Conservation (phyloP, 2,329 filamentous ascomycete genomes). For the Ceratocystis ficicola region DNA sequence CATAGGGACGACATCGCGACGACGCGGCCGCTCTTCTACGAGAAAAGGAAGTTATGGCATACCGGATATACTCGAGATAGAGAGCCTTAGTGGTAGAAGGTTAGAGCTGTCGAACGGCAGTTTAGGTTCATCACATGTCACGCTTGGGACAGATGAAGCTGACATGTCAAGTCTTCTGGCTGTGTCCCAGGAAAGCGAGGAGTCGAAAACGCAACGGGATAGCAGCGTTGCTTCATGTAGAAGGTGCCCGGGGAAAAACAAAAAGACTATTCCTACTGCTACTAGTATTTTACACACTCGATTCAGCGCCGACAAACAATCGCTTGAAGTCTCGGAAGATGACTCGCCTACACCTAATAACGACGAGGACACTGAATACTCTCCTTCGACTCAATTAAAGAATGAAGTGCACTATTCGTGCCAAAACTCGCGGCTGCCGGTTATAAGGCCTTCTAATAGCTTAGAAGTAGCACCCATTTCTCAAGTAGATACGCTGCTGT, state of each 20-base stretch:
- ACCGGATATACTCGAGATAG: not conserved
- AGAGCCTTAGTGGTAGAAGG: too few species aligned
- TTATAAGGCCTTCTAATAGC: not conserved
- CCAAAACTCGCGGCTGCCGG: not conserved
- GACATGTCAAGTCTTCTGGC: not conserved
- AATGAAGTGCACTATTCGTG: not conserved
- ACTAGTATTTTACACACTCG: not conserved
- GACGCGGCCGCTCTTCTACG: constrained; percentile 3
- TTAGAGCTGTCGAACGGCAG: too few species aligned
- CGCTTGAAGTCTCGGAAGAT: not conserved
- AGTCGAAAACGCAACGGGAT: not conserved
- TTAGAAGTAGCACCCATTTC: not conserved
- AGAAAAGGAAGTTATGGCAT: not conserved
- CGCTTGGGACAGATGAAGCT: too few species aligned
- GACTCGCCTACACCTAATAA: not conserved
- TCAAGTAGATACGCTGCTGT: not conserved
- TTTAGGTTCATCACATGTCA: not conserved
- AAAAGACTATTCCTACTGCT: not conserved
- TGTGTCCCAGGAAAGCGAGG: not conserved
- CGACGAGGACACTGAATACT: not conserved
- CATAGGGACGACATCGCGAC: not conserved
- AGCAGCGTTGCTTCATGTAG: not conserved
- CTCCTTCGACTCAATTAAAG: not conserved
- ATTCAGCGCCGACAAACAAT: not conserved
- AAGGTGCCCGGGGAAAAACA: too few species aligned